Conservation (phyloP, 495 filamentous ascomycete species). For the Articulospora tetracladia region DNA sequence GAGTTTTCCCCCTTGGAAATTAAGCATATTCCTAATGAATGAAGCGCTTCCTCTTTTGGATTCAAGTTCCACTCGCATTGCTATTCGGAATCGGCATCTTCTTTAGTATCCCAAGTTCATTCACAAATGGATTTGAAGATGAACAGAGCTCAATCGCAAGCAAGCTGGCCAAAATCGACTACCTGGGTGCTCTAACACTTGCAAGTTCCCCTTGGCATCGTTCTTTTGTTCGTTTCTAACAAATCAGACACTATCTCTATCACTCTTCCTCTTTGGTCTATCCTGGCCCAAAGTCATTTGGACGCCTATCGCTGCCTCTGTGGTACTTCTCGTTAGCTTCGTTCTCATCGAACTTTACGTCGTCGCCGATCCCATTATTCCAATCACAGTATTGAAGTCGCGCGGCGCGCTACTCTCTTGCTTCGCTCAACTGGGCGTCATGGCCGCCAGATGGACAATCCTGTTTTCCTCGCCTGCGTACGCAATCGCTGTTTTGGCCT, state of each 20-base stretch:
- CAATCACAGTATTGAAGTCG: conserved; percentile 56
- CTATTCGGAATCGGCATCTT: conserved; percentile 54
- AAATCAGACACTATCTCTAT: conserved; percentile 45
- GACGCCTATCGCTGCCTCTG: conserved; percentile 53
- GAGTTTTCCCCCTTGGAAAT: conserved; percentile 23
- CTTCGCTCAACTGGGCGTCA: conserved; percentile 62
- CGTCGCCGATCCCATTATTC: conserved; percentile 65
- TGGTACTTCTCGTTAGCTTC: conserved; percentile 50
- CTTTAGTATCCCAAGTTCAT: conserved; percentile 50
- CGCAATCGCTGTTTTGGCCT: conserved; percentile 63
- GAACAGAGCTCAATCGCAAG: conserved; percentile 22
- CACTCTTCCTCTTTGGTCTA: conserved; percentile 57
- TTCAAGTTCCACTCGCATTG: conserved; percentile 56
- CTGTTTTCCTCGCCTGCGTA: conserved; percentile 75
- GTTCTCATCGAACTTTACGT: conserved; percentile 54
- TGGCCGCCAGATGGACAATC: conserved; percentile 74
- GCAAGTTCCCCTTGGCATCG: conserved; percentile 44
- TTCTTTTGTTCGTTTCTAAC: conserved; percentile 8
- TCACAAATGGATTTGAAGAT: conserved; percentile 19
- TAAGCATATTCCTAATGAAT: background rate
- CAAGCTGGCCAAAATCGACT: conserved; percentile 63
- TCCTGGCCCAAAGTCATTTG: conserved; percentile 51
- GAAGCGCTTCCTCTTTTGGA: conserved; percentile 64
- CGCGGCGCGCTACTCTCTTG: conserved; percentile 65
- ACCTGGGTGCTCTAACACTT: conserved; percentile 59